Base-by-base conservation (phyloP, 2,329 filamentous ascomycete genomes). In the Venturia pyrina region DNA sequence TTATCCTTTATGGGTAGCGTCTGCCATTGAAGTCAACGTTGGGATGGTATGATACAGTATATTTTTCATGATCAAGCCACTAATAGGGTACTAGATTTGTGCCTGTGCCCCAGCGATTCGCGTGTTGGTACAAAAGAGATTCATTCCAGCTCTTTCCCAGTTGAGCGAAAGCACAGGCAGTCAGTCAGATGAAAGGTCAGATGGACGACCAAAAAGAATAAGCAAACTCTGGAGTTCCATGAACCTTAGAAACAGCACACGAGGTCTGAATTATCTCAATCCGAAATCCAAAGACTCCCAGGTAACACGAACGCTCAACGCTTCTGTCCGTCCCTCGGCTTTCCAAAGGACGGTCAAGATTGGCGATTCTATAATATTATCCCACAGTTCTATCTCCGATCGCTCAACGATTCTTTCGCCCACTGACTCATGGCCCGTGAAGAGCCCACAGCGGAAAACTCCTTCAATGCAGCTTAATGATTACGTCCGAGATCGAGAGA, bases 21-120 rank as follows among this genome's bases (percentile, higher is more conserved):
- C 53, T 40, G 32, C 56, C 17, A 32, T 66, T 64, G 64, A 66
- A 44, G 44, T 37, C 43, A 32, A 64, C 24, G 5, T 66, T 32
- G 64, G 53, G 24, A 21, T 66, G 15, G 64, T 66, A 32, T 15
- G 64, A 44, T 19, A 15, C 44, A 48, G 13, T 19, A 21, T 21
- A 8, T 21, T 48, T 21, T 21, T 17, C n/a, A 21, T 1, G 19
- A 6, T 48, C 44, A 48, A 21, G n/a, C 19, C 37, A 48, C 44
- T 48, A 48, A 48, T 21, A 48, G 4, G 44, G n/a, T 8, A 19
- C 15, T 8, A 48, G 44, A 48, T 48, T 19, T 48, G 44, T 48
- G 44, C 44, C n/a, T 48, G 44, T 19, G 44, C 44, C 6, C 44
- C 44, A 5, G 44, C 44, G 6, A 48, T 48, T 6, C 10, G 44